Conservation (phyloP, 2,329 filamentous ascomycete genomes). For the Cryphonectria japonica region DNA sequence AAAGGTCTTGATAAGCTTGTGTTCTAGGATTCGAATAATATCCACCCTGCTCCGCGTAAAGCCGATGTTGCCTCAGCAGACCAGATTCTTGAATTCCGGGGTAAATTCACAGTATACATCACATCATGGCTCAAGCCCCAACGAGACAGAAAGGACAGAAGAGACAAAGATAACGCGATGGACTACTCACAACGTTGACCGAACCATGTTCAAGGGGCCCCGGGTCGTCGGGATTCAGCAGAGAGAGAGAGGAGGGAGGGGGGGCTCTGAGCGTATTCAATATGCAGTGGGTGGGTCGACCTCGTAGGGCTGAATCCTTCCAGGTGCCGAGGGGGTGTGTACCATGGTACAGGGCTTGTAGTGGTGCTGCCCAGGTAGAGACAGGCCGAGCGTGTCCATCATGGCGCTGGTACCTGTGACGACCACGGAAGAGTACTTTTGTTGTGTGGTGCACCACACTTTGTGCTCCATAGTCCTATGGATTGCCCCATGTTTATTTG, state of each 20-base stretch:
- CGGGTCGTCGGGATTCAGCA: slow-evolving; percentile 12
- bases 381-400: neutral
- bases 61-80: neutral
- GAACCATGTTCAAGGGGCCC: neutral
- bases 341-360: neutral
- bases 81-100: neutral
- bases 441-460: neutral
- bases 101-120: neutral
- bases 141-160: neutral
- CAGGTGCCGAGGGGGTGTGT: neutral
- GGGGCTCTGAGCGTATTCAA: neutral
- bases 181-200: neutral
- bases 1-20: neutral
- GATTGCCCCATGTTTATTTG: neutral
- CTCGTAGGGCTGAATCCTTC: slow-evolving; percentile 19
- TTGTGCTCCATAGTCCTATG: neutral
- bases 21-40: neutral
- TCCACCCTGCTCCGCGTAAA: neutral
- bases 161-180: neutral
- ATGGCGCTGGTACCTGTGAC: slow-evolving; percentile 1
- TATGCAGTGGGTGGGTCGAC: neutral
- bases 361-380: slow-evolving; percentile 3
- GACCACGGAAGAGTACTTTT: slow-evolving; percentile 17
- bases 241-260: neutral
- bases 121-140: neutral